A percentile compares a stretch with the other conserved stretches of the same genome.
Evolutionary conservation across 2,329 filamentous ascomycete species (phyloP).

Genomic region (Conoideocrella luteorostrata): DNA sequence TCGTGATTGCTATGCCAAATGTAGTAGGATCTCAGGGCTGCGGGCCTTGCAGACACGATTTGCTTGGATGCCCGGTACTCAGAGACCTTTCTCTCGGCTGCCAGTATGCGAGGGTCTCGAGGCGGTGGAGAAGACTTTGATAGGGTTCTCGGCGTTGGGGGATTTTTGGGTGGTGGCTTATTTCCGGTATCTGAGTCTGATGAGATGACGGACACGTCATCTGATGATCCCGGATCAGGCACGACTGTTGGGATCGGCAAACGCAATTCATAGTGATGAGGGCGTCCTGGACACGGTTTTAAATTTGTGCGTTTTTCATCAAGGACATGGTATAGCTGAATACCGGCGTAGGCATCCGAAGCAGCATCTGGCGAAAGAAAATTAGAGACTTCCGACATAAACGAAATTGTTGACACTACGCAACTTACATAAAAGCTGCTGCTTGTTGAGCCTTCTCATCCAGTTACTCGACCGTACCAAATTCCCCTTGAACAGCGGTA

Average conservation of each 20-base stretch:
- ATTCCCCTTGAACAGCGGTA: slow-evolving; percentile 69
- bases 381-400: no score
- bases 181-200: background rate
- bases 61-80: slow-evolving; percentile 29
- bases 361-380: slow-evolving; percentile 54
- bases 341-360: slow-evolving; percentile 73
- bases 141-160: no score
- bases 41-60: slow-evolving; percentile 17
- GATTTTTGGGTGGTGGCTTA: background rate
- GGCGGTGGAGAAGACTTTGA: no score
- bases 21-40: slow-evolving; percentile 51
- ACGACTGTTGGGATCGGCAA: slow-evolving; percentile 50
- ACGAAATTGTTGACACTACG: no score
- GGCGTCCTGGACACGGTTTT: slow-evolving; percentile 63
- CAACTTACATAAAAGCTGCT: slow-evolving; percentile 66
- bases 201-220: background rate
- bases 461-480: slow-evolving; percentile 70
- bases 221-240: background rate
- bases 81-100: slow-evolving; percentile 33
- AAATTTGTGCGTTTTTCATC: slow-evolving; percentile 62
- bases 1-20: slow-evolving; percentile 53
- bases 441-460: slow-evolving; percentile 52
- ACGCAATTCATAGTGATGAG: slow-evolving; percentile 60
- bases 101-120: slow-evolving; percentile 35
- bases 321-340: slow-evolving; percentile 66